phyloP scores from a whole-genome alignment of 23 red algal genomes.

The Gracilaria gracilis region DNA sequence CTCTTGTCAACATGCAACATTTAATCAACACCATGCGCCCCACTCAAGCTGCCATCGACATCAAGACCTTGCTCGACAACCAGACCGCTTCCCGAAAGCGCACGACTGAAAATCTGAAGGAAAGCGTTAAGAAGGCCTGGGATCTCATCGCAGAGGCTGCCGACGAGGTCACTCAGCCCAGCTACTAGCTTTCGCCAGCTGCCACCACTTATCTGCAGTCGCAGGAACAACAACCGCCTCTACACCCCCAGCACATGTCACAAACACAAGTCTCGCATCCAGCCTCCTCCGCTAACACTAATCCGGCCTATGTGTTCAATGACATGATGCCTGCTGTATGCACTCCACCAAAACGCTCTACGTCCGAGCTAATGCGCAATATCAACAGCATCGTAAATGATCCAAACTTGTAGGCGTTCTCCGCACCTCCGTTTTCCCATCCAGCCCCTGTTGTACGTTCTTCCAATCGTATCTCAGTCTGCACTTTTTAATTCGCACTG shows the following conservation, averaged over 20 bases:
- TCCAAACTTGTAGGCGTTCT: conserved; percentile 8
- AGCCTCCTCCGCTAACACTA: too few species aligned
- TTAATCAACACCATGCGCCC: conserved; percentile 68
- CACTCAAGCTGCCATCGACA: conserved; percentile 57
- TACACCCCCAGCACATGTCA: neutral
- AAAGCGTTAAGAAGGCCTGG: conserved; percentile 57
- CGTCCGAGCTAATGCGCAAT: neutral
- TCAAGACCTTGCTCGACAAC: conserved; percentile 56
- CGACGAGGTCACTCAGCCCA: conserved; percentile 42
- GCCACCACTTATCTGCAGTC: conserved; percentile 1
- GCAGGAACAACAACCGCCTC: neutral
- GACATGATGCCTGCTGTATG: conserved; percentile 21
- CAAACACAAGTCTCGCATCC: neutral
- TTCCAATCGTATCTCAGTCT: neutral
- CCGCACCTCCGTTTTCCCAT: too few species aligned
- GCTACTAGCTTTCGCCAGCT: conserved; percentile 38
- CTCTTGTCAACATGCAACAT: conserved; percentile 67
- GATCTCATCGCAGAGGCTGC: conserved; percentile 65
- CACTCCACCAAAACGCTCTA: neutral
- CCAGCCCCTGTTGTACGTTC: neutral
- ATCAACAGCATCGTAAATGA: conserved; percentile 20
- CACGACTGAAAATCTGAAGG: conserved; percentile 56
- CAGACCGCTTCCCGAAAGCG: conserved; percentile 54
- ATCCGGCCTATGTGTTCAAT: neutral
- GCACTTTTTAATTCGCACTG: neutral